A percentile compares a stretch with the other conserved stretches of the same genome.
These are phyloP conservation scores for Eremomyces bilateralis DNA, from an alignment of 495 filamentous ascomycete genomes.

Conservation along the genomic window DNA sequence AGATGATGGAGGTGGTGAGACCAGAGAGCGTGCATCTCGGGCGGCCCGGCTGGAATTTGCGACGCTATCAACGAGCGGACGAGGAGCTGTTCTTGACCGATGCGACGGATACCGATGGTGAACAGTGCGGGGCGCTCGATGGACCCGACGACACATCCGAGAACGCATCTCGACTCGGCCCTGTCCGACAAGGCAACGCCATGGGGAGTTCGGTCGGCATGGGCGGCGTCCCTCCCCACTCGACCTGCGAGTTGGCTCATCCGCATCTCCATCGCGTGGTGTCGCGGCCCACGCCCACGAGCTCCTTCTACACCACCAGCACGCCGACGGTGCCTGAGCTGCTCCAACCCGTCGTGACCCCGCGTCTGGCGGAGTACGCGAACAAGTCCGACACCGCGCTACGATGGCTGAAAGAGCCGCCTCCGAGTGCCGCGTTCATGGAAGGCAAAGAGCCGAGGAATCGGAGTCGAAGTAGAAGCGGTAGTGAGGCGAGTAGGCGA, in stretches of 20 bases:
- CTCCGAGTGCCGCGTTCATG: slow-evolving; percentile 1
- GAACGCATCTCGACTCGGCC: neutral
- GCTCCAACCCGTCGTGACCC: neutral
- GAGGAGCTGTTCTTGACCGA: no score
- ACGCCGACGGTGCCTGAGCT: slow-evolving; percentile 1
- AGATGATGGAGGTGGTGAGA: neutral
- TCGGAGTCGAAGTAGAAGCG: no score
- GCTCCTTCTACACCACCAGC: neutral
- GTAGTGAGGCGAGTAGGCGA: no score
- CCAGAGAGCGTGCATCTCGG: neutral
- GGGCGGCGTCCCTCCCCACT: neutral
- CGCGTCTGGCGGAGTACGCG: neutral
- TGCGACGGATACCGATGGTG: neutral
- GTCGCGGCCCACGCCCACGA: neutral
- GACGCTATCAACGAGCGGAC: neutral
- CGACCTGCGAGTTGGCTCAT: neutral
- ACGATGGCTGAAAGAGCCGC: slow-evolving; percentile 1
- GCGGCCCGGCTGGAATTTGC: neutral
- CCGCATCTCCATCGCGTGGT: neutral
- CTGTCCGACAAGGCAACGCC: neutral
- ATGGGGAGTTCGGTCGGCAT: neutral
- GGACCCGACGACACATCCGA: neutral
- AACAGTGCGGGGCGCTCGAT: neutral
- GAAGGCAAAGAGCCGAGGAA: slow-evolving; percentile 1
- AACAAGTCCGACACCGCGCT: no score